phyloP scores from a whole-genome alignment of 1,284 basidiomycete species.

The Pseudozyma hubeiensis region DNA sequence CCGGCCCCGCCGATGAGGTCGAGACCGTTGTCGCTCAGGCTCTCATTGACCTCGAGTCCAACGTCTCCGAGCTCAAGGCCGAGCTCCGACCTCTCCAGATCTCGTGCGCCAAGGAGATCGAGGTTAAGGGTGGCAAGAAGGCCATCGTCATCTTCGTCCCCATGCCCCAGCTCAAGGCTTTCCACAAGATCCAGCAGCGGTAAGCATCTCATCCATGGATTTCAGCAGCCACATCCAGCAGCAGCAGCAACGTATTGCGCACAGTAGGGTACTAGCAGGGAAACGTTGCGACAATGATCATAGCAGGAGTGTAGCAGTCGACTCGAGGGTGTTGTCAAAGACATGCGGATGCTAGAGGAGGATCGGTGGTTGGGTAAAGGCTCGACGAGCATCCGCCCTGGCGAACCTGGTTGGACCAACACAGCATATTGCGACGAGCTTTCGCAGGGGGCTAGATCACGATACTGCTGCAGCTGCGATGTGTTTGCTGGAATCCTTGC shows the following conservation, averaged over 20 bases:
- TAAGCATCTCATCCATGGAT: conserved; percentile 71
- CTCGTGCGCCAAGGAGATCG: conserved; percentile 97
- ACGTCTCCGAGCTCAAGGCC: conserved; percentile 94
- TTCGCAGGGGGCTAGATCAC: too few species aligned
- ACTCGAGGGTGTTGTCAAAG: too few species aligned
- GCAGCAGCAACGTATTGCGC: conserved; percentile 8
- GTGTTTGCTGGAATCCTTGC: background rate
- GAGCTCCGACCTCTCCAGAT: conserved; percentile 97
- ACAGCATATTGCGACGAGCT: too few species aligned
- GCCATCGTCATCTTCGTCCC: conserved; percentile 99
- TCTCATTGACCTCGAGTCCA: conserved; percentile 95
- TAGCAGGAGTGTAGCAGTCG: too few species aligned
- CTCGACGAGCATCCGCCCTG: too few species aligned
- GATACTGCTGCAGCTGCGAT: conserved; percentile 4
- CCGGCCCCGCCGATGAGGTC: conserved; percentile 87
- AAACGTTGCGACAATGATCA: too few species aligned
- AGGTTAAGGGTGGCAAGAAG: conserved; percentile 96
- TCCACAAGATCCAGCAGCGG: conserved; percentile 98
- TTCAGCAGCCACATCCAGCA: conserved; percentile 9
- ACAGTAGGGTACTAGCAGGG: too few species aligned
- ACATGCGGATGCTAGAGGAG: too few species aligned
- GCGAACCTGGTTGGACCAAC: too few species aligned
- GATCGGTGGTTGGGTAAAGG: too few species aligned
- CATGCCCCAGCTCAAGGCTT: conserved; percentile 96
- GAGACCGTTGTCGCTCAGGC: conserved; percentile 95